phyloP scores from a whole-genome alignment of 768 basidiomycete genomes.

The Termitomyces eurrhizus region DNA sequence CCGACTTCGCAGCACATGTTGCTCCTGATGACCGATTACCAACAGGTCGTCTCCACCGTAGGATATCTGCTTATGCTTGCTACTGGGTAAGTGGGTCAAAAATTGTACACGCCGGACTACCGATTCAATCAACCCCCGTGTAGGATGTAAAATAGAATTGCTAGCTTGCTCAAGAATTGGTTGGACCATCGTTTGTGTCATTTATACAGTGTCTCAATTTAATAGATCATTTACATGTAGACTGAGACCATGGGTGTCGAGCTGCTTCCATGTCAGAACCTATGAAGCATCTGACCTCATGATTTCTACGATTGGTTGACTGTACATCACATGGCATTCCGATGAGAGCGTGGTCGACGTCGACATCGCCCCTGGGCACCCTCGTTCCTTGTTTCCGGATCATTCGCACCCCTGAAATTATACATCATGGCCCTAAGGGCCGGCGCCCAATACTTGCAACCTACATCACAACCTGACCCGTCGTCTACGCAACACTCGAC shows the following conservation, averaged over 20 bases:
- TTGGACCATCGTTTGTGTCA: neutral
- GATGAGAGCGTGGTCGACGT: conserved; percentile 17
- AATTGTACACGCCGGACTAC: neutral
- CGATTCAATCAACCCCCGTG: neutral
- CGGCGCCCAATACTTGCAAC: neutral
- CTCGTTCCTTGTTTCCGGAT: conserved; percentile 10
- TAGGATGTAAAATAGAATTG: conserved; percentile 6
- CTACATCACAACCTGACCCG: neutral
- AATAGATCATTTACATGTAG: neutral
- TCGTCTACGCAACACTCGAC: neutral
- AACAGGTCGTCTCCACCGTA: conserved; percentile 78
- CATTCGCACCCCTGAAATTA: conserved; percentile 1
- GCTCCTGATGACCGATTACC: conserved; percentile 8
- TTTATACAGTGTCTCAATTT: neutral
- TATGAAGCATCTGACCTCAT: conserved; percentile 7
- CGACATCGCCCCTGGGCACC: conserved; percentile 3
- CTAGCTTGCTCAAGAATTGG: neutral
- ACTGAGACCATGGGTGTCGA: neutral
- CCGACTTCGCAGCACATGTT: conserved; percentile 2
- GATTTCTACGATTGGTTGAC: neutral
- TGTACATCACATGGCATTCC: conserved; percentile 10
- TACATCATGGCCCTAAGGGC: neutral
- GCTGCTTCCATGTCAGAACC: conserved; percentile 9
- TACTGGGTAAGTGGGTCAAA: conserved; percentile 52
- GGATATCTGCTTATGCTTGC: conserved; percentile 75